phyloP scores from a whole-genome alignment of 257 asterid genomes.

The Petunia axillaris region DNA sequence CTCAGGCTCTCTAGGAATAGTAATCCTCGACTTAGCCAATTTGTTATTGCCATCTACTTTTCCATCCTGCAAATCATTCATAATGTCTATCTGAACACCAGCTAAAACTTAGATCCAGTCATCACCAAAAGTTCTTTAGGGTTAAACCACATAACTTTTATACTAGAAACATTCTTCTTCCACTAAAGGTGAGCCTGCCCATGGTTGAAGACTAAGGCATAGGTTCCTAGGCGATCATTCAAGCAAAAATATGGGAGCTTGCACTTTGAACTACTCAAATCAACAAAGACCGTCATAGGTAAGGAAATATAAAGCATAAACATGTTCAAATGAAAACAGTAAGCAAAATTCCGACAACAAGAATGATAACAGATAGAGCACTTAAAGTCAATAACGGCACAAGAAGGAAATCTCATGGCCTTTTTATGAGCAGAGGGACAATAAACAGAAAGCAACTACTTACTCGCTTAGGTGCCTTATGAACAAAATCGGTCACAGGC shows the following conservation, averaged over 20 bases:
- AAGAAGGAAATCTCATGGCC: background rate
- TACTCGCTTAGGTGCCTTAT: conserved; percentile 81
- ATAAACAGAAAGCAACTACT: conserved; percentile 25
- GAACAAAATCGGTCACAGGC: conserved; percentile 66
- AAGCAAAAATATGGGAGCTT: conserved; percentile 16
- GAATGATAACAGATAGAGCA: conserved; percentile 16
- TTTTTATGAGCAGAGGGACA: background rate
- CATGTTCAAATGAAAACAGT: background rate
- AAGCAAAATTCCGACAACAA: background rate
- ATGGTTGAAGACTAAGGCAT: background rate
- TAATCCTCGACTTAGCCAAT: conserved; percentile 58
- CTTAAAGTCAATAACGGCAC: background rate
- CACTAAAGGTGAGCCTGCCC: conserved; percentile 4
- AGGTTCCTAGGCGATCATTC: background rate
- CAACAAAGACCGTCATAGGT: background rate
- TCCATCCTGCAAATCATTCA: conserved; percentile 58
- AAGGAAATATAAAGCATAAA: background rate
- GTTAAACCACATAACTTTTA: background rate
- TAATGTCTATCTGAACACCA: conserved; percentile 12
- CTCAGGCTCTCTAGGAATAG: conserved; percentile 81
- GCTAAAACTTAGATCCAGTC: conserved; percentile 15
- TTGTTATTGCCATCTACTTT: conserved; percentile 40
- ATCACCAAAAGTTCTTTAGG: background rate
- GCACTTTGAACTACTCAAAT: background rate
- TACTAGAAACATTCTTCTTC: conserved; percentile 3